Base-by-base conservation (phyloP, 2,329 filamentous ascomycete species). In the Phoma sp. region DNA sequence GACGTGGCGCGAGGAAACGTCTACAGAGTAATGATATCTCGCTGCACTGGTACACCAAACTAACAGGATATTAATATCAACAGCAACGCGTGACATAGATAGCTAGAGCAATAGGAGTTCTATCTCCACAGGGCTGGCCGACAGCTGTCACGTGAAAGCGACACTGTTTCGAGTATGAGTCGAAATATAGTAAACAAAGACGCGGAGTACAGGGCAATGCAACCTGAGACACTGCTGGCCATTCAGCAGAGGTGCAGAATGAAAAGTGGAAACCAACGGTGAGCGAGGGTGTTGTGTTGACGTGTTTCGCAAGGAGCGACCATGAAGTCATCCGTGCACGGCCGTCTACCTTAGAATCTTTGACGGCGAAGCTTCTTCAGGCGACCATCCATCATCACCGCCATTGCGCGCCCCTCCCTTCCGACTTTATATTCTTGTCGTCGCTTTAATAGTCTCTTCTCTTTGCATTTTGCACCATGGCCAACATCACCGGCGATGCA, bases 401-500 rank as follows among this genome's bases (percentile, higher is more conserved):
- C 54, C 64, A 65, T 60, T 62, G 62, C 52, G 54, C 61, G 50
- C 43, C 55, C 45, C 42, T 33, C 39, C 43, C 25, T 42, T 36
- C 18, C 47, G 38, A 18, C 45, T 29, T 49, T 27, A 37, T 29
- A 43, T 40, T 47, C 32, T 29, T 53, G 53, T 55, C 55, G 53
- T 55, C 47, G 43, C 25, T 50, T 47, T 45, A 49, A 36, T 51
- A 33, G 27, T 43, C 41, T 11, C 47, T 42, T 37, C 41, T 11
- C 47, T 42, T 37, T 44, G 41, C 41, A 18, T 23, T 29, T 45
- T 46, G 43, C 58, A 62, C 24, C 40, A 74, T 74, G 72, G 72
- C 71, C 50, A 62, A 68, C 59, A 61, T 64, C 41, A 58, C 60
- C 24, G 48, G 48, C 18, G 66, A 66, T 49, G 64, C 63, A 32